These are phyloP conservation scores for Chlamydomonas asymmetrica DNA, from an alignment of 139 green algal species.

Conservation along the genomic window DNA sequence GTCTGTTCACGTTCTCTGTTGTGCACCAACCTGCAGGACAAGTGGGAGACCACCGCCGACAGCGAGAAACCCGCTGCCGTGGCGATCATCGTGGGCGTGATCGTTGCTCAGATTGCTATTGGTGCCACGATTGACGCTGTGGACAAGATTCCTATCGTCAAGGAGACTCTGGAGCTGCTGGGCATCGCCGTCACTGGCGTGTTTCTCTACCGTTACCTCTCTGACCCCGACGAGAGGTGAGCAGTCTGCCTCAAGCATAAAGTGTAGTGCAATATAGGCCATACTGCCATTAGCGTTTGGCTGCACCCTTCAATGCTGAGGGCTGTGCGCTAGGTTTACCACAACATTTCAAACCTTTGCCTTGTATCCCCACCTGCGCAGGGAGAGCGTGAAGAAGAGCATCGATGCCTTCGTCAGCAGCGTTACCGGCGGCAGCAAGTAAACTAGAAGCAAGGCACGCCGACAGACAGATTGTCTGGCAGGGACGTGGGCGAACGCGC, in stretches of 20 bases:
- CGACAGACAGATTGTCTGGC: too few species aligned
- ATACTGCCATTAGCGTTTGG: neutral
- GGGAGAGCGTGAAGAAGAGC: constrained; percentile 33
- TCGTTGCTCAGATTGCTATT: constrained; percentile 41
- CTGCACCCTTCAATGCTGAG: too few species aligned
- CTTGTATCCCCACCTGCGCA: neutral
- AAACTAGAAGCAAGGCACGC: too few species aligned
- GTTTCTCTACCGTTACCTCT: constrained; percentile 55
- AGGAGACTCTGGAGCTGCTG: constrained; percentile 52
- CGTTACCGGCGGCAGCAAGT: constrained; percentile 38
- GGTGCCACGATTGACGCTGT: constrained; percentile 37
- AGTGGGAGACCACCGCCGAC: constrained; percentile 42
- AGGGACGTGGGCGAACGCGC: too few species aligned
- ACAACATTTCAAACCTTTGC: neutral
- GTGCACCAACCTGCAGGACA: constrained; percentile 4
- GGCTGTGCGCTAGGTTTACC: neutral
- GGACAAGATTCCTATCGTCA: constrained; percentile 29
- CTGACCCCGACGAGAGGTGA: constrained; percentile 44
- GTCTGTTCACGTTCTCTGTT: too few species aligned
- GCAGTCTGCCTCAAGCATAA: too few species aligned
- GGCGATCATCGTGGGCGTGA: constrained; percentile 35
- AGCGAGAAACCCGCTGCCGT: constrained; percentile 46
- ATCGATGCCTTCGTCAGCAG: constrained; percentile 32
- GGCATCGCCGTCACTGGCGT: constrained; percentile 51
- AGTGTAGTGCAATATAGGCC: neutral